Base-by-base conservation (phyloP, 2,329 filamentous ascomycete species). In the Fusarium mexicanum region DNA sequence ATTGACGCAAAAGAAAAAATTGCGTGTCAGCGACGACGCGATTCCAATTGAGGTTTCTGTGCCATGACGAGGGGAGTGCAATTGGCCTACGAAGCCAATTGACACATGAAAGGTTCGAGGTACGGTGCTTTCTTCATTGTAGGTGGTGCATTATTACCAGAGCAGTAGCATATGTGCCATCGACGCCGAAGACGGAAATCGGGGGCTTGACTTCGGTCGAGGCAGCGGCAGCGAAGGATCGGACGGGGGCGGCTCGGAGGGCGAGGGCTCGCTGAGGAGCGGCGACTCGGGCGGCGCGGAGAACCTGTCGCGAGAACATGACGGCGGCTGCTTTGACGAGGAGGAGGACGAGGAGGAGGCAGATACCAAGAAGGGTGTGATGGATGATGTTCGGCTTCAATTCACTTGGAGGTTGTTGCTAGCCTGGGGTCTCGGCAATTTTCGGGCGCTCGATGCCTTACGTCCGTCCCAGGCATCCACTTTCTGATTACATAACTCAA, bases 151-250 rank as follows among this genome's bases (percentile, higher is more conserved):
- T 85, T 95, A 99, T 85, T 96, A 99, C 96, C 92, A 99, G 90
- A 88, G 96, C 96, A 87, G 93, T 95, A 84, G 96, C 96, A 88
- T 99, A 99, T 84, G 96, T 98, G 86, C 96, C 96, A 86, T 98
- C 96, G 83, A 99, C 88, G 80, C 96, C 96, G 86, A 94, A 99
- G 82, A 99, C 91, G 80, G 95, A 90, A 83, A 98, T 89, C 78
- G 96, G 96, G 80, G 96, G 91, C 89, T 94, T 95, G 84, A 91
- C 86, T 71, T 92, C 91, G 83, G 91, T 86, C 81, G 88, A 84
- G 79, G 90, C 84, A 81, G 90, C 87, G 86, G 94, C 93, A 81
- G 94, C 94, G 86, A 94, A 98, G 84, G 90, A 91, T 85, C 95
- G 92, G 85, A 91, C 86, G 81, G 90, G 88, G 81, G 87, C 87